Conservation (phyloP, 768 basidiomycete genomes). For the Xerocomus spinulosus region DNA sequence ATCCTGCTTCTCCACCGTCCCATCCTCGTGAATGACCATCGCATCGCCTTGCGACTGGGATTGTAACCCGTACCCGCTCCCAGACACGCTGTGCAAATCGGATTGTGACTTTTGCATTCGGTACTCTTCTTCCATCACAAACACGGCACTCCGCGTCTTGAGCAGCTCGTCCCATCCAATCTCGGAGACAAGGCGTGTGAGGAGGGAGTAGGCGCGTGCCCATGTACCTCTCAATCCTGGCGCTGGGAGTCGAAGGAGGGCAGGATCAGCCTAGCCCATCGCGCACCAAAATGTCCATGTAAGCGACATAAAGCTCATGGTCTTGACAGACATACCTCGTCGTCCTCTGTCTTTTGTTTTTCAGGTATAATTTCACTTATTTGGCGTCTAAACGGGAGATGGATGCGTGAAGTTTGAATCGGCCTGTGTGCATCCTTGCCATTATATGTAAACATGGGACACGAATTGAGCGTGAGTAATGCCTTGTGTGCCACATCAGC, state of each 20-base stretch:
- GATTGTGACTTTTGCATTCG: conserved; percentile 87
- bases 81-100: conserved; percentile 49
- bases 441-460: conserved; percentile 99
- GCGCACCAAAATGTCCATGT: too few species aligned
- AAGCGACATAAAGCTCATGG: too few species aligned
- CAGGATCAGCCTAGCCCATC: conserved; percentile 74
- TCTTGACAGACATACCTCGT: conserved; percentile 49
- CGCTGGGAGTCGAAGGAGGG: conserved; percentile 89
- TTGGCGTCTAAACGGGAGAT: conserved; percentile 79
- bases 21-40: conserved; percentile 60
- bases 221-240: conserved; percentile 94
- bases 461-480: conserved; percentile 92
- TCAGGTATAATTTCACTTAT: conserved; percentile 92
- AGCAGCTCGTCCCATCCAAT: conserved; percentile 99
- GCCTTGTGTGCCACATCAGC: conserved; percentile 38
- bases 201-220: conserved; percentile 87
- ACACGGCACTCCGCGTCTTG: conserved; percentile 89
- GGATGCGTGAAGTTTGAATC: conserved; percentile 73
- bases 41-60: conserved; percentile 22
- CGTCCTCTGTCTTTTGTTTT: conserved; percentile 74
- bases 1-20: conserved; percentile 37
- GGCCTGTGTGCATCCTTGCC: conserved; percentile 89
- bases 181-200: conserved; percentile 86
- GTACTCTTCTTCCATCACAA: conserved; percentile 99
- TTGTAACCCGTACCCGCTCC: conserved; percentile 19